Evolutionary conservation across 169 alveolate species (phyloP), one percentile per base, ranked within the genome.

Genomic region (Plasmodium relictum): DNA sequence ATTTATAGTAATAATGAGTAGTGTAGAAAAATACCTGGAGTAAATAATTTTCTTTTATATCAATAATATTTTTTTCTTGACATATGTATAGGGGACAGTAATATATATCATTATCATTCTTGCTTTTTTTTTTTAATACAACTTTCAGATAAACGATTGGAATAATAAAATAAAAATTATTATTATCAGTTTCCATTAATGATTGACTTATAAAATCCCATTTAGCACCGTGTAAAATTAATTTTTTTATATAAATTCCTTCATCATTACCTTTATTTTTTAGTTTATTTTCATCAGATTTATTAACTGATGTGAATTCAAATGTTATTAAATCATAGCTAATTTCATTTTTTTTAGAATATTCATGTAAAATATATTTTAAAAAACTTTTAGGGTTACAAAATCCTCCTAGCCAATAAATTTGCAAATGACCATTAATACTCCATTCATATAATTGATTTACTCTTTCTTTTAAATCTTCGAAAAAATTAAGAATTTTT

Each of bases 101-200:
- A 93, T 97, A 97, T 10, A 92, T 92, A 72, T 93, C 93, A 48
- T 72, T 62, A 2, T 92, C 96, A 16, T 88, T 59, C 22, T 94
- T 92, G 54, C 89, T 95, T 83, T 94, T 93, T 70, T 89, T 94
- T 88, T 93, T 95, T 73, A 95, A 94, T 52, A 96, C 97, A 3
- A 99, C 99, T 92, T 97, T 97, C 86, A 98, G 95, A 87, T 96
- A 97, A 31, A 97, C 94, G 1, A 97, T 95, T 22, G 99, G 99
- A 97, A 98, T 96, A 48, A 90, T 93, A 45, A 93, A 93, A 66
- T 85, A 88, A 26, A 97, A 93, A 85, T 96, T 96, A 97, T 96
- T 97, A 20, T 97, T 97, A 65, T 97, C 98, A 48, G 98, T 98
- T 74, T 97, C 99, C 59, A 90, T 88, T 61, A 97, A 90, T 48